These are phyloP conservation scores for Hypoxylon sp. DNA, from an alignment of 2,329 filamentous ascomycete species.

Conservation along the genomic window DNA sequence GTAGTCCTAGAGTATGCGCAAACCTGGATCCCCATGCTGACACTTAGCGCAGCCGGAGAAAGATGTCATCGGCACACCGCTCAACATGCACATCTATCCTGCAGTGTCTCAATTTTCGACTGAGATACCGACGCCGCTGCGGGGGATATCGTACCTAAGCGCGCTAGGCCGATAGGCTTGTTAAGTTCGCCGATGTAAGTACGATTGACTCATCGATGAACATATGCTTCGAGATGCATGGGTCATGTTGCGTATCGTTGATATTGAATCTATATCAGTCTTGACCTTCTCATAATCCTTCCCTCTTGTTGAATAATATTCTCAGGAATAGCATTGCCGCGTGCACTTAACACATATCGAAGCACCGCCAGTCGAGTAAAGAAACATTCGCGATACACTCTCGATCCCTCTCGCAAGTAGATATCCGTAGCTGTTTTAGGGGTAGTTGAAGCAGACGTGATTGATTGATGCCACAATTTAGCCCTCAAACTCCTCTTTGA, in stretches of 20 bases:
- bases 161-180: constrained; percentile 17
- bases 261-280: constrained; percentile 5
- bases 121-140: constrained; percentile 29
- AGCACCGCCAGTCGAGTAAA: constrained; percentile 3
- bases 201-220: not conserved
- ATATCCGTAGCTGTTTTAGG: not conserved
- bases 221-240: not conserved
- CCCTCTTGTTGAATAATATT: not conserved
- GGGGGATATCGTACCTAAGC: constrained; percentile 21
- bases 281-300: not conserved
- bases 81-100: constrained; percentile 37
- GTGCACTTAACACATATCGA: not conserved
- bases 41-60: constrained; percentile 17
- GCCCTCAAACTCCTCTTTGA: constrained; percentile 1
- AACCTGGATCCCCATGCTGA: constrained; percentile 8
- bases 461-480: not conserved
- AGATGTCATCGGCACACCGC: constrained; percentile 45
- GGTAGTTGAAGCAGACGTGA: not conserved
- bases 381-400: constrained; percentile 1
- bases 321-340: not conserved
- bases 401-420: not conserved
- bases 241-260: not conserved
- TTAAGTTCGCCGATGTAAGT: constrained; percentile 2
- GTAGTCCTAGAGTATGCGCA: not conserved
- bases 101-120: constrained; percentile 47